Base-by-base conservation (phyloP, 805 yeast species). In the Ogataea naganishii region DNA sequence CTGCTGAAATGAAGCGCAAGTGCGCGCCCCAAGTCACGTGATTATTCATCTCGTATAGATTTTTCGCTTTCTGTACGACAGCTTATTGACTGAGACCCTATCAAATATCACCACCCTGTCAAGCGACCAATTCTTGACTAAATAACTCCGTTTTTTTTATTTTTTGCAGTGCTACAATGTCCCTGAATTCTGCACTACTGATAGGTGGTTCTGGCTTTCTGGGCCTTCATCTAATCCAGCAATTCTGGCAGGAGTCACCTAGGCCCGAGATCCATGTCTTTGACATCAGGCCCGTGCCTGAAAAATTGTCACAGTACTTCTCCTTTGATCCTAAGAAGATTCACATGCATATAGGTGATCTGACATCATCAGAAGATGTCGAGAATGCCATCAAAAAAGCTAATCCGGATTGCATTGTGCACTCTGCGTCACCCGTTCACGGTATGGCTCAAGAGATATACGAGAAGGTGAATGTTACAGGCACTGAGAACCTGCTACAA, bases 151-250 rank as follows among this genome's bases (percentile, higher is more conserved):
- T n/a, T n/a, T n/a, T n/a, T n/a, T n/a, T n/a, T n/a, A n/a, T n/a
- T n/a, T n/a, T n/a, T n/a, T n/a, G n/a, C n/a, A n/a, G n/a, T n/a
- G n/a, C n/a, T n/a, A n/a, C n/a, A n/a, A 47, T 45, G 47, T 31
- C 47, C 11, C 27, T 61, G 18, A 56, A 71, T 20, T 69, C 80
- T 2, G 94, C 92, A 2, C 71, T 92, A 18, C 63, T 92, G 14
- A 73, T 92, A n/a, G 98, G 98, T 29, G 98, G 98, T 7, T 63
- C 96, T 4, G 98, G 98, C 0, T 92, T 92, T 43, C 68, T 92
- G 14, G 98, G 98, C 3, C 72, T 85, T 26, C 98, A 92, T 43
- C 62, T 92, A 40, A 75, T 92, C 24, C 88, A 88, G 46, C 92
- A 84, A 53, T 89, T 88, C 55, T 71, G 72, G 60, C 66, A 67